Conservation (phyloP, 2,329 filamentous ascomycete genomes). For the Cordyceps militaris region DNA sequence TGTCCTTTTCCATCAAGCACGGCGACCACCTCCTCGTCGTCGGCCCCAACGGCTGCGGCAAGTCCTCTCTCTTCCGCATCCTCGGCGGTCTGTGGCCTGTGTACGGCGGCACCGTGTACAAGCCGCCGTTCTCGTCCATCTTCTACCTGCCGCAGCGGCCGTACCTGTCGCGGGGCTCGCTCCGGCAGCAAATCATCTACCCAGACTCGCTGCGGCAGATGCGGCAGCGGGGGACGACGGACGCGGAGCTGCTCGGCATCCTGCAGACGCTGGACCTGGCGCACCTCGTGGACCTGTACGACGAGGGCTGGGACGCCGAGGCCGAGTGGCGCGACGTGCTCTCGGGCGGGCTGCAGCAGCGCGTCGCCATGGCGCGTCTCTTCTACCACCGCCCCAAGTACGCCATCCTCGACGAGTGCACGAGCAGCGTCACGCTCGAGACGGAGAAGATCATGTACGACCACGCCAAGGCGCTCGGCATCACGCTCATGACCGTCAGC, state of each 20-base stretch:
- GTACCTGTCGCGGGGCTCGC: constrained; percentile 81
- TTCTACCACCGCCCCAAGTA: constrained; percentile 93
- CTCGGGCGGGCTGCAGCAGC: constrained; percentile 87
- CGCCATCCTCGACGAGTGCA: constrained; percentile 96
- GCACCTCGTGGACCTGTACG: constrained; percentile 69
- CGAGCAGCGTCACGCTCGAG: constrained; percentile 87
- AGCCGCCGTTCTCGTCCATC: constrained; percentile 86
- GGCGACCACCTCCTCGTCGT: constrained; percentile 92
- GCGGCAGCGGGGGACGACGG: constrained; percentile 74
- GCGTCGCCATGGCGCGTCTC: constrained; percentile 89
- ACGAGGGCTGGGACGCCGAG: constrained; percentile 81
- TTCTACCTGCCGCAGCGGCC: constrained; percentile 98
- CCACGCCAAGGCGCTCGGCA: constrained; percentile 81
- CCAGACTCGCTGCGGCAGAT: constrained; percentile 84
- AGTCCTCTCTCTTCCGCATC: constrained; percentile 93
- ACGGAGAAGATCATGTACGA: constrained; percentile 97
- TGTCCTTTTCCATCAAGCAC: constrained; percentile 80
- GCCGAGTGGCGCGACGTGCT: constrained; percentile 95
- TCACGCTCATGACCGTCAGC: constrained; percentile 94
- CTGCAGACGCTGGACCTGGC: constrained; percentile 76
- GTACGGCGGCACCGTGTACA: constrained; percentile 87
- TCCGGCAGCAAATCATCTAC: constrained; percentile 97
- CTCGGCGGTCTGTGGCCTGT: constrained; percentile 95
- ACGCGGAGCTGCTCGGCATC: constrained; percentile 70
- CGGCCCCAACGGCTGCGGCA: constrained; percentile 94